Evolutionary conservation across 352 stramenopile species (phyloP).

Genomic region (Phytophthora ohioensis): DNA sequence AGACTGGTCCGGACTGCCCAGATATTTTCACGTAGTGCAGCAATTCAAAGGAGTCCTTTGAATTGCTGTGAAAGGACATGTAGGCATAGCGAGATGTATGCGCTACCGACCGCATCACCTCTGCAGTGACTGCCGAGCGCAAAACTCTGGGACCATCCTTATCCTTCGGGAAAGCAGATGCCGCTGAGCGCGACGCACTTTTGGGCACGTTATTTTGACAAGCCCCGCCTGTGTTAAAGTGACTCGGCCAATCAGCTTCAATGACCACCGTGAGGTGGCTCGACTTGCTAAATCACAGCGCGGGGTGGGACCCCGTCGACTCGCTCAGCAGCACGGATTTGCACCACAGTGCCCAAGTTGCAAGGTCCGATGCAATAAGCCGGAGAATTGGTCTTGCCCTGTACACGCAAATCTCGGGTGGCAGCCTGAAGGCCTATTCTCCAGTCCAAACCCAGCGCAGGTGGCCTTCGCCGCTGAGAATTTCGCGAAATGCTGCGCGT

Average conservation of each 20-base stretch:
- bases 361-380: slow-evolving; percentile 9
- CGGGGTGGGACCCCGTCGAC: slow-evolving; percentile 26
- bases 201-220: background rate
- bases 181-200: background rate
- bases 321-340: slow-evolving; percentile 19
- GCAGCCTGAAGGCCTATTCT: slow-evolving; percentile 10
- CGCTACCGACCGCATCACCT: background rate
- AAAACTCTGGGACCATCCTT: background rate
- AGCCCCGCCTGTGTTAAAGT: background rate
- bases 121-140: background rate
- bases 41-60: no score
- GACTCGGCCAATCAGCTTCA: slow-evolving; percentile 22
- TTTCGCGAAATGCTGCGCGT: background rate
- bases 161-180: background rate
- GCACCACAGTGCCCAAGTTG: slow-evolving; percentile 14
- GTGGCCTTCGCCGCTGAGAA: background rate
- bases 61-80: no score
- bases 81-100: no score
- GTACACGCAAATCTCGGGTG: slow-evolving; percentile 23
- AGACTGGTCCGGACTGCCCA: background rate
- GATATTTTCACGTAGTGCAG: background rate
- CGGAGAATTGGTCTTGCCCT: slow-evolving; percentile 24
- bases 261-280: slow-evolving; percentile 25
- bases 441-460: background rate
- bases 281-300: slow-evolving; percentile 36